Evolutionary conservation across 192 early-diverging fungal genomes (phyloP).

Genomic region (Phycomyces nitens): DNA sequence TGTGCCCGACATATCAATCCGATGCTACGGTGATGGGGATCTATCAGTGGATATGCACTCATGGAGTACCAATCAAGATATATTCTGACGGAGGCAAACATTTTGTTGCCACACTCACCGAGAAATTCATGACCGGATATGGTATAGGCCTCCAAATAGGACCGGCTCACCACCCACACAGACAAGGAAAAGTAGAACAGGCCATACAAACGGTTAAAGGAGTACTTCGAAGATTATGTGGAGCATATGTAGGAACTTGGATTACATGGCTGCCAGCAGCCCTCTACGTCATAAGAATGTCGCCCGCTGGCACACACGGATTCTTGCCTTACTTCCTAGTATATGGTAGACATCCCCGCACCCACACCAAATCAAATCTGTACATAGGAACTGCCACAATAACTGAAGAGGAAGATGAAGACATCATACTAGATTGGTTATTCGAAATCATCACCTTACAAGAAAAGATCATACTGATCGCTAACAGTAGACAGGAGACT

Average conservation of each 20-base stretch:
- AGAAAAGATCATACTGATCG: neutral
- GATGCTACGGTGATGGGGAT: neutral
- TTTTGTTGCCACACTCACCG: neutral
- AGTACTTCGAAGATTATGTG: neutral
- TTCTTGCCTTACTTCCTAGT: neutral
- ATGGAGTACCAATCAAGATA: neutral
- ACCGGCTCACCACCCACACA: neutral
- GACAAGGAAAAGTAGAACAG: constrained; percentile 13
- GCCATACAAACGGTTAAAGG: neutral
- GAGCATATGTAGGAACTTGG: neutral
- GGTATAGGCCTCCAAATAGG: neutral
- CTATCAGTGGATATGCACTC: neutral
- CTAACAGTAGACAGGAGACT: neutral
- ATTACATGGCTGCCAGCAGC: neutral
- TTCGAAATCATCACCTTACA: neutral
- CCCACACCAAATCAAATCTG: neutral
- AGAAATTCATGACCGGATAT: neutral
- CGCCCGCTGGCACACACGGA: neutral
- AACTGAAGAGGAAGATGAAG: neutral
- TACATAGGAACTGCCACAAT: neutral
- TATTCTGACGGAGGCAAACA: constrained; percentile 3
- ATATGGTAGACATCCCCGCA: neutral
- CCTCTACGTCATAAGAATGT: neutral
- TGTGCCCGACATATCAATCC: neutral
- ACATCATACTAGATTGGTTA: neutral